A percentile compares a stretch with the other conserved stretches of the same genome.
These are phyloP conservation scores for Purpureocillium lavendulum DNA, from an alignment of 2,329 filamentous ascomycete species.

Conservation along the genomic window DNA sequence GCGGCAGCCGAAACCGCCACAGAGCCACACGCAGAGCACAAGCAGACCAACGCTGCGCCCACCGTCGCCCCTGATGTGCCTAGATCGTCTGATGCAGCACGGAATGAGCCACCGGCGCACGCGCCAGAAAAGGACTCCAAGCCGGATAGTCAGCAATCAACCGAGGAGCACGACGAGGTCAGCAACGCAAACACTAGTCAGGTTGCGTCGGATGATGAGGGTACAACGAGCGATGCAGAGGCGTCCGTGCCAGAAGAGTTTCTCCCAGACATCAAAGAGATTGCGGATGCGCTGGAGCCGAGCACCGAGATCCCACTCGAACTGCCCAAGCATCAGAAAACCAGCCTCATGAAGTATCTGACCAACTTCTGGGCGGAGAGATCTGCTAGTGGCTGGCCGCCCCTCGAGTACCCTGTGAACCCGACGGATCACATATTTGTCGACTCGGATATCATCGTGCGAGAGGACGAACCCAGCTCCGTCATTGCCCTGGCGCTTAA, in stretches of 20 bases:
- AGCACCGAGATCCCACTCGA: constrained; percentile 58
- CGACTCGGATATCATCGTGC: constrained; percentile 92
- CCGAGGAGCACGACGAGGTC: constrained; percentile 19
- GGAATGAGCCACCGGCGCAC: constrained; percentile 7
- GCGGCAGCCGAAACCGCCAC: constrained; percentile 41
- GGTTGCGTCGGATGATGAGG: constrained; percentile 62
- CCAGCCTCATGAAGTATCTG: constrained; percentile 87
- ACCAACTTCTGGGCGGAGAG: constrained; percentile 98
- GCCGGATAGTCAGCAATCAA: constrained; percentile 13
- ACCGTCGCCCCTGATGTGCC: constrained; percentile 10
- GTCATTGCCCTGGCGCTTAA: constrained; percentile 88
- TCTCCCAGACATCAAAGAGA: constrained; percentile 51
- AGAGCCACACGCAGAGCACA: constrained; percentile 9
- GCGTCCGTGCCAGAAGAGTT: constrained; percentile 61
- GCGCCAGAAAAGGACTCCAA: constrained; percentile 14
- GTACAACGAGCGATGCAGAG: constrained; percentile 63
- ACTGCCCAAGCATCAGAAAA: constrained; percentile 86
- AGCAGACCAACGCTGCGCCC: constrained; percentile 10
- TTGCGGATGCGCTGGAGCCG: constrained; percentile 54
- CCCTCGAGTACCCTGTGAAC: constrained; percentile 84
- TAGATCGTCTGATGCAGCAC: constrained; percentile 12
- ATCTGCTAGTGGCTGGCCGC: constrained; percentile 88
- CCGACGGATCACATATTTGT: constrained; percentile 91
- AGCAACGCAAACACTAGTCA: constrained; percentile 27
- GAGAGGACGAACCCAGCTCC: constrained; percentile 95